Percentiles rank a stretch among this genome's conserved stretches.
phyloP scores from a whole-genome alignment of 2,329 filamentous ascomycete species.

The Mollisiaceae sp. region DNA sequence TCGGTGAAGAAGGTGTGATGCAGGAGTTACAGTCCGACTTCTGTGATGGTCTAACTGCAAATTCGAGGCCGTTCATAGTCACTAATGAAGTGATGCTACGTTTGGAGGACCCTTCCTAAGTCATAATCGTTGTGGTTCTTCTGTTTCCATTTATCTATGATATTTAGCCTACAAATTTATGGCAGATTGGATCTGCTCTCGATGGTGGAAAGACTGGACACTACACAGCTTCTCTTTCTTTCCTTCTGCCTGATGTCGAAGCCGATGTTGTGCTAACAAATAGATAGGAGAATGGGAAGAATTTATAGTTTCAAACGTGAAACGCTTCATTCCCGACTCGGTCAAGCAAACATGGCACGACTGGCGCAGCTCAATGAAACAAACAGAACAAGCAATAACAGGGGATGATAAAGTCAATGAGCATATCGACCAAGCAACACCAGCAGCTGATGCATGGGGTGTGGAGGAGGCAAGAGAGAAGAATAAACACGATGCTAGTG shows the following conservation, averaged over 20 bases:
- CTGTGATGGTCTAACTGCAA: too few relatives aligned
- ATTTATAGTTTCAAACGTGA: conserved; percentile 64
- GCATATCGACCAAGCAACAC: conserved; percentile 28
- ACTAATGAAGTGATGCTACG: too few relatives aligned
- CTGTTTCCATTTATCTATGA: background rate
- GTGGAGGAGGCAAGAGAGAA: conserved; percentile 66
- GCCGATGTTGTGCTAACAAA: background rate
- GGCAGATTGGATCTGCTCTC: background rate
- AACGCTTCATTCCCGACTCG: conserved; percentile 63
- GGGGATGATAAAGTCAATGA: conserved; percentile 53
- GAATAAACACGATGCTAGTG: conserved; percentile 74
- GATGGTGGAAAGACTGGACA: conserved; percentile 12
- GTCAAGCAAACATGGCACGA: conserved; percentile 59
- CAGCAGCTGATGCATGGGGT: conserved; percentile 52
- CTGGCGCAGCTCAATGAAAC: conserved; percentile 54
- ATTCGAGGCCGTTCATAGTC: too few relatives aligned
- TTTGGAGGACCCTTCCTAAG: too few relatives aligned
- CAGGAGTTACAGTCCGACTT: too few relatives aligned
- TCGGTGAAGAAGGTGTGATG: too few relatives aligned
- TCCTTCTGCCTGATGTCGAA: background rate
- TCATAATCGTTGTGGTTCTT: background rate
- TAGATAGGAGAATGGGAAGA: conserved; percentile 65
- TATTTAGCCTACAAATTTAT: background rate
- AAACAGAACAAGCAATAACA: conserved; percentile 50
- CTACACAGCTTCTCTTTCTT: conserved; percentile 9